Evolutionary conservation across 2,329 filamentous ascomycete species (phyloP).

Genomic region (Fusarium pseudoanthophilum): DNA sequence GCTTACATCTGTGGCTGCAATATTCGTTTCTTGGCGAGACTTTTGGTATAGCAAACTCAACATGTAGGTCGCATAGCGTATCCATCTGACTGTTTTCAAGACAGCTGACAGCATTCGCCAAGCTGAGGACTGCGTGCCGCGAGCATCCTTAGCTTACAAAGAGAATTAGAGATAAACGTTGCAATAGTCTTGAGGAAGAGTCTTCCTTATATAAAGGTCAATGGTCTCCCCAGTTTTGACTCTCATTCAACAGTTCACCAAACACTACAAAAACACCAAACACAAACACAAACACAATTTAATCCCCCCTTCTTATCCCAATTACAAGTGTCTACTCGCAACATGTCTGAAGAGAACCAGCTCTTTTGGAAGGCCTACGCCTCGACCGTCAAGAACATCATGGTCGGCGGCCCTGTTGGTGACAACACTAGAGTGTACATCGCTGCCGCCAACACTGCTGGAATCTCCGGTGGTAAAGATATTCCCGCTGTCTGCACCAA

Average conservation of each 20-base stretch:
- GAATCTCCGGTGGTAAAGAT: neutral
- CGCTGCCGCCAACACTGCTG: neutral
- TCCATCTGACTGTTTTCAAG: no score
- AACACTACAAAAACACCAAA: neutral
- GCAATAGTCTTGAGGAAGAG: no score
- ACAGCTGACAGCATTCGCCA: neutral
- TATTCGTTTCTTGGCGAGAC: neutral
- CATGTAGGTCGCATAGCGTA: neutral
- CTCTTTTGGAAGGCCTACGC: neutral
- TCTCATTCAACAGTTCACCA: neutral
- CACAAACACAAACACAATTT: neutral
- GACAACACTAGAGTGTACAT: neutral
- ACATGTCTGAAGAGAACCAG: neutral
- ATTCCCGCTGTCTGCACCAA: neutral
- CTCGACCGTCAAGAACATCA: neutral
- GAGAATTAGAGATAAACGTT: rapidly evolving
- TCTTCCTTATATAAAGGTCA: neutral
- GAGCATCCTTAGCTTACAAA: no score
- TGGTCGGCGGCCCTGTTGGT: neutral
- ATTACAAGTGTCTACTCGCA: neutral
- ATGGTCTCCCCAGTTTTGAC: rapidly evolving
- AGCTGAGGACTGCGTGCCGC: rapidly evolving
- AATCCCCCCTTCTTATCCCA: neutral
- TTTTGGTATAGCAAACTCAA: rapidly evolving
- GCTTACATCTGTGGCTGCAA: rapidly evolving